These are phyloP conservation scores for Castanopsis chinensis DNA, from an alignment of 306 rosid species.

Conservation along the genomic window DNA sequence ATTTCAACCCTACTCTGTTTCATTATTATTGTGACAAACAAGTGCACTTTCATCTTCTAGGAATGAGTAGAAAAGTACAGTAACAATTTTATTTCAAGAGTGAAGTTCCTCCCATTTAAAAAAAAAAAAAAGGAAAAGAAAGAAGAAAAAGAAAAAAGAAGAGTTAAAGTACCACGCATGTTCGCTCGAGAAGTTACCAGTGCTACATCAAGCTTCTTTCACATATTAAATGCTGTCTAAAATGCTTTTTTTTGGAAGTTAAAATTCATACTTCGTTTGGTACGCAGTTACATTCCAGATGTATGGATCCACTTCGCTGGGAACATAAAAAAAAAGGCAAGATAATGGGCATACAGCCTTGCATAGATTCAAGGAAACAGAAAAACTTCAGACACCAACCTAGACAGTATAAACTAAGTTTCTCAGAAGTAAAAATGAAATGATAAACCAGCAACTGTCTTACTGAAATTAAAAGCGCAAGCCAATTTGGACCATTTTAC, in stretches of 20 bases:
- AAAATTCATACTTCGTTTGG: background rate
- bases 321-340: background rate
- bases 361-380: background rate
- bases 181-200: background rate
- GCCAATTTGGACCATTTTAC: background rate
- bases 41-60: background rate
- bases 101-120: no score
- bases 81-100: no score
- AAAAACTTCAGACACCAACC: background rate
- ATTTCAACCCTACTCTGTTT: background rate
- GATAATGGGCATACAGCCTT: background rate
- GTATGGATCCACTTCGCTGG: background rate
- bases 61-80: no score
- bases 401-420: background rate
- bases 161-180: no score
- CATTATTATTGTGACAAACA: background rate
- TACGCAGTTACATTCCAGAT: background rate
- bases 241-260: no score
- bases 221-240: background rate
- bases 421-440: background rate
- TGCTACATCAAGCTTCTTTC: background rate
- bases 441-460: background rate
- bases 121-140: no score
- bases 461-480: background rate
- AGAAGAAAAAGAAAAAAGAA: no score